phyloP scores from a whole-genome alignment of 306 rosid genomes.

The Betula pendula region DNA sequence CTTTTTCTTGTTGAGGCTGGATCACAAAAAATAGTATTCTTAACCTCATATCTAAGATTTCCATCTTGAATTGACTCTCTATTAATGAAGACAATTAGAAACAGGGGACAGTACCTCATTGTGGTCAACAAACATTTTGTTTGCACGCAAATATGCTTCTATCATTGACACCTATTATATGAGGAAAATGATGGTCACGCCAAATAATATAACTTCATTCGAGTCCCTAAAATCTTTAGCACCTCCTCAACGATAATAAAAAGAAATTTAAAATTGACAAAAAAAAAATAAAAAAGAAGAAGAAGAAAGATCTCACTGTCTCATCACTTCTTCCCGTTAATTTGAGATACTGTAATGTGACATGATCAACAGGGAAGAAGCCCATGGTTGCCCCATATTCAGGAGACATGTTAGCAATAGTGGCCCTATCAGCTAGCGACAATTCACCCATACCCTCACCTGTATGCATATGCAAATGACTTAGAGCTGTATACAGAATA shows the following conservation, averaged over 20 bases:
- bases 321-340: slow-evolving; percentile 11
- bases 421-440: slow-evolving; percentile 17
- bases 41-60: not conserved
- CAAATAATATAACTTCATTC: not conserved
- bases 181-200: not conserved
- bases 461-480: not conserved
- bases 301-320: slow-evolving; percentile 4
- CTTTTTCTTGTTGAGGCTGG: slow-evolving; percentile 23
- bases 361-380: slow-evolving; percentile 16
- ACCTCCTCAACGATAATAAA: not conserved
- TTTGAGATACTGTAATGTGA: slow-evolving; percentile 11
- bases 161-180: slow-evolving; percentile 21
- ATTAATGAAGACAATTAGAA: not conserved
- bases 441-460: slow-evolving; percentile 15
- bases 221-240: not conserved
- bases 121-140: slow-evolving; percentile 18
- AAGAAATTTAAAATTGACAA: not conserved
- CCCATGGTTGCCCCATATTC: slow-evolving; percentile 23
- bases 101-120: slow-evolving; percentile 8
- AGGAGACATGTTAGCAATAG: slow-evolving; percentile 18
- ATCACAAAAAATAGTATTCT: not conserved
- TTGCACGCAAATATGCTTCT: slow-evolving; percentile 21
- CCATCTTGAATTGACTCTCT: not conserved
- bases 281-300: not conserved
- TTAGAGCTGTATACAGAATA: not conserved